phyloP scores from a whole-genome alignment of 1,284 basidiomycete genomes.

The Irpex lacteus region DNA sequence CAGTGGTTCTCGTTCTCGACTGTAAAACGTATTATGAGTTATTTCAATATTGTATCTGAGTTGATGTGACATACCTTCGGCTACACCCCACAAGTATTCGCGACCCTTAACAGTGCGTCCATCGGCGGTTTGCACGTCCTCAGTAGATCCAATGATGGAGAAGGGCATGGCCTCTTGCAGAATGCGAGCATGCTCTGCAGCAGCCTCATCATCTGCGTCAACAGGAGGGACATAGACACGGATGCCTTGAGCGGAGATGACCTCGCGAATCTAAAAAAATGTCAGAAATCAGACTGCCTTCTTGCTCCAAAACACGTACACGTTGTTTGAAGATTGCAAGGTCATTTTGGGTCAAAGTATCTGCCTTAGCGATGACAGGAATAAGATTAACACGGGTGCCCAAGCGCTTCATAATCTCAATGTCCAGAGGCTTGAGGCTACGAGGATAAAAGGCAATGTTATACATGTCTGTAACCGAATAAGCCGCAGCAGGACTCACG shows the following conservation, averaged over 20 bases:
- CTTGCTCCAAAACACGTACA: constrained; percentile 43
- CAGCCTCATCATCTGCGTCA: constrained; percentile 86
- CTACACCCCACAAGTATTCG: constrained; percentile 99
- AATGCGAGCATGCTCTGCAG: constrained; percentile 86
- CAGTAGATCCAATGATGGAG: constrained; percentile 96
- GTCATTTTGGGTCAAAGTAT: constrained; percentile 94
- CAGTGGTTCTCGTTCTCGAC: constrained; percentile 99
- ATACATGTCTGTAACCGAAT: constrained; percentile 4
- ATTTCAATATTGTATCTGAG: neutral
- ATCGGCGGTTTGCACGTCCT: constrained; percentile 90
- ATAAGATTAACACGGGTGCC: constrained; percentile 96
- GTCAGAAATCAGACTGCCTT: constrained; percentile 6
- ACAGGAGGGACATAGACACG: constrained; percentile 93
- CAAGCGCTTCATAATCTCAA: constrained; percentile 98
- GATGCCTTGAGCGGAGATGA: constrained; percentile 89
- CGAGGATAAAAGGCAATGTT: constrained; percentile 5
- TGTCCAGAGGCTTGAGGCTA: constrained; percentile 95
- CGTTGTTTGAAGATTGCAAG: constrained; percentile 91
- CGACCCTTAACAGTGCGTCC: constrained; percentile 95
- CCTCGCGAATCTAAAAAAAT: constrained; percentile 76
- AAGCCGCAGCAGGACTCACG: constrained; percentile 51
- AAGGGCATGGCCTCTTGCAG: constrained; percentile 93
- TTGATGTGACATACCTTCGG: constrained; percentile 68
- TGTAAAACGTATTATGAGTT: constrained; percentile 27
- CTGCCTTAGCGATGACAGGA: constrained; percentile 96